A percentile compares a stretch with the other conserved stretches of the same genome.
These are phyloP conservation scores for Gaertneriomyces semiglobifer DNA, from an alignment of 192 early-diverging fungal genomes.

Conservation along the genomic window DNA sequence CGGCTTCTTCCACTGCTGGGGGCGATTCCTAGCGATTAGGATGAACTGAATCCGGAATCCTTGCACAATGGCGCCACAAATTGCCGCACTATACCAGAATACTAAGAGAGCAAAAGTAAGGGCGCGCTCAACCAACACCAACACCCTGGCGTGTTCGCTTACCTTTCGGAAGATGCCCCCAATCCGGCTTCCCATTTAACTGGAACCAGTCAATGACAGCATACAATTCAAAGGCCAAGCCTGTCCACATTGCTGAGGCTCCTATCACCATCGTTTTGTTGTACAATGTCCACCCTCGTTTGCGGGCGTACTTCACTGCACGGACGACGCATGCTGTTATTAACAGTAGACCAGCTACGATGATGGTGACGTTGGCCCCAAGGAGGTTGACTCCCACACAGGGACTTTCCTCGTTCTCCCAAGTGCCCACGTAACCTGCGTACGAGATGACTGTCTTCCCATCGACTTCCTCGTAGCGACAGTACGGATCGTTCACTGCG, in stretches of 20 bases:
- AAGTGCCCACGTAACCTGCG: slow-evolving; percentile 1
- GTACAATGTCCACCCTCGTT: slow-evolving; percentile 6
- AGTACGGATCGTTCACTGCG: slow-evolving; percentile 12
- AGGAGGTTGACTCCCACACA: slow-evolving; percentile 7
- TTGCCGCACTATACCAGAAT: background rate
- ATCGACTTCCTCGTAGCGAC: background rate
- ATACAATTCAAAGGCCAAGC: background rate
- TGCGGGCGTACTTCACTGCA: background rate
- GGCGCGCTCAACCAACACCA: background rate
- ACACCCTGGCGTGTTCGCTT: background rate
- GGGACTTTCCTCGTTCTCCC: slow-evolving; percentile 8
- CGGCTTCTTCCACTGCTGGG: background rate
- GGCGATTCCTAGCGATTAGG: slow-evolving; percentile 5
- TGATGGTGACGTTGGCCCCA: background rate
- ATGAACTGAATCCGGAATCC: slow-evolving; percentile 6
- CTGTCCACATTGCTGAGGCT: background rate
- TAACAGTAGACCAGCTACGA: background rate
- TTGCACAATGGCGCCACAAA: background rate
- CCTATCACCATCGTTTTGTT: slow-evolving; percentile 3
- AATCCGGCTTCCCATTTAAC: slow-evolving; percentile 3
- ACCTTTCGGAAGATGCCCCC: slow-evolving; percentile 10
- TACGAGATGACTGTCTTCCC: slow-evolving; percentile 6
- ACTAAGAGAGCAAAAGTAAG: slow-evolving; percentile 5
- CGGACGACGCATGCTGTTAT: background rate
- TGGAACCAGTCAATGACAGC: slow-evolving; percentile 8